Conservation (phyloP, 2,329 filamentous ascomycete species). For the Penicillium janthinellum region DNA sequence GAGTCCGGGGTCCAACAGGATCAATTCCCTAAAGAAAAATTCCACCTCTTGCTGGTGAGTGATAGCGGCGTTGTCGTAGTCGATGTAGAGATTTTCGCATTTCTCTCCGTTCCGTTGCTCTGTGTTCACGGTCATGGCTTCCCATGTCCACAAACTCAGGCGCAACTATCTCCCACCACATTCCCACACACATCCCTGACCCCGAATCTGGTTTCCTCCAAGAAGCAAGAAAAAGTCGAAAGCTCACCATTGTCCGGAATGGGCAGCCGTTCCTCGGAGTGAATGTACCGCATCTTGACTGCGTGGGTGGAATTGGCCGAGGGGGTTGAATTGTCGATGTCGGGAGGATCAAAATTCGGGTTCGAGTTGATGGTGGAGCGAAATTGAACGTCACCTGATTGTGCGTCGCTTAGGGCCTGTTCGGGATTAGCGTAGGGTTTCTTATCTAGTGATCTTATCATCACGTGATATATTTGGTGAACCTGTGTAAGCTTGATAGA, state of each 20-base stretch:
- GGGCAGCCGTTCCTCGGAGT: slow-evolving; percentile 92
- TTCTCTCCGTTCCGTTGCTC: background rate
- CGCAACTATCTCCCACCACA: slow-evolving; percentile 17
- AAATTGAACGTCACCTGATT: slow-evolving; percentile 44
- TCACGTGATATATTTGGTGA: background rate
- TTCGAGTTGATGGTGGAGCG: slow-evolving; percentile 42
- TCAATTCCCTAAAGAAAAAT: background rate
- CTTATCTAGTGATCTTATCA: slow-evolving; percentile 23
- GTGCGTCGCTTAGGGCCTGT: slow-evolving; percentile 47
- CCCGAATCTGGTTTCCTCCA: slow-evolving; percentile 15
- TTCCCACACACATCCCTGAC: slow-evolving; percentile 10
- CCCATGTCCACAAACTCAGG: slow-evolving; percentile 5
- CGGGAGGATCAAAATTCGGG: slow-evolving; percentile 45
- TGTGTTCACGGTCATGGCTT: slow-evolving; percentile 1
- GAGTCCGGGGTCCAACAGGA: background rate
- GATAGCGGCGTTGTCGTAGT: slow-evolving; percentile 8
- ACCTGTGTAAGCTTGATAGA: background rate
- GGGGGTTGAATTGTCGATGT: slow-evolving; percentile 44
- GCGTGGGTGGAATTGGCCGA: slow-evolving; percentile 46
- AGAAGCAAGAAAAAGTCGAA: slow-evolving; percentile 35
- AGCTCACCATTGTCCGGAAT: slow-evolving; percentile 96
- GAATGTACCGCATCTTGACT: slow-evolving; percentile 99
- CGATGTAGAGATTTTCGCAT: background rate
- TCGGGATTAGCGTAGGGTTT: slow-evolving; percentile 46
- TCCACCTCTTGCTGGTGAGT: slow-evolving; percentile 11